Evolutionary conservation across 2,329 filamentous ascomycete genomes (phyloP).

Genomic region (Hypoxylon rubiginosum): DNA sequence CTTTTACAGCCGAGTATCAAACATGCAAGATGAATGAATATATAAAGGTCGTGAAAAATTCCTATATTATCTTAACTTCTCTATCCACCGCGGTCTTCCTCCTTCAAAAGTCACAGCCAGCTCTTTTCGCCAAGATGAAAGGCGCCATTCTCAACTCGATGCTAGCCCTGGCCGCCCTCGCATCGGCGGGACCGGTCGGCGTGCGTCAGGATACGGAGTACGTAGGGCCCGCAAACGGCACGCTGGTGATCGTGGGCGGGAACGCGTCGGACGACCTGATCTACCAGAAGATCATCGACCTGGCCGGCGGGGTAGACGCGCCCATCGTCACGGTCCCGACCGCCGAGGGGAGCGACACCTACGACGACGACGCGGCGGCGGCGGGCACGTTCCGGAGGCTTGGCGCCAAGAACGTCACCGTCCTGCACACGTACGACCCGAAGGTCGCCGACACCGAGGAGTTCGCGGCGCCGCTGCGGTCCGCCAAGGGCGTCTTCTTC

Average conservation of each 20-base stretch:
- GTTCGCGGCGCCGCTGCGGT: constrained; percentile 48
- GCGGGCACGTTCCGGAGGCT: constrained; percentile 49
- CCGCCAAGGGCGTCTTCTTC: constrained; percentile 50
- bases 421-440: constrained; percentile 52
- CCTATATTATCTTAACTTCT: not conserved
- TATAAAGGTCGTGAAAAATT: constrained; percentile 21
- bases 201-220: constrained; percentile 31
- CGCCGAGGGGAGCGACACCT: constrained; percentile 46
- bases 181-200: constrained; percentile 25
- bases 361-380: constrained; percentile 48
- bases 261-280: constrained; percentile 50
- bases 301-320: constrained; percentile 46
- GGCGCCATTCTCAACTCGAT: constrained; percentile 19
- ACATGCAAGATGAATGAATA: constrained; percentile 9
- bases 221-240: constrained; percentile 50
- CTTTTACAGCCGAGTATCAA: constrained; percentile 38
- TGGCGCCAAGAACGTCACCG: constrained; percentile 49
- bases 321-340: constrained; percentile 52
- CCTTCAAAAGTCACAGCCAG: not conserved
- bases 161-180: constrained; percentile 31
- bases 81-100: not conserved
- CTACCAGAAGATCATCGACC: constrained; percentile 50
- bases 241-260: constrained; percentile 51
- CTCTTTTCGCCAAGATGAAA: constrained; percentile 26
- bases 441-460: constrained; percentile 50